Conservation (phyloP, 23 red algal species). For the Porphyridium purpureum region DNA sequence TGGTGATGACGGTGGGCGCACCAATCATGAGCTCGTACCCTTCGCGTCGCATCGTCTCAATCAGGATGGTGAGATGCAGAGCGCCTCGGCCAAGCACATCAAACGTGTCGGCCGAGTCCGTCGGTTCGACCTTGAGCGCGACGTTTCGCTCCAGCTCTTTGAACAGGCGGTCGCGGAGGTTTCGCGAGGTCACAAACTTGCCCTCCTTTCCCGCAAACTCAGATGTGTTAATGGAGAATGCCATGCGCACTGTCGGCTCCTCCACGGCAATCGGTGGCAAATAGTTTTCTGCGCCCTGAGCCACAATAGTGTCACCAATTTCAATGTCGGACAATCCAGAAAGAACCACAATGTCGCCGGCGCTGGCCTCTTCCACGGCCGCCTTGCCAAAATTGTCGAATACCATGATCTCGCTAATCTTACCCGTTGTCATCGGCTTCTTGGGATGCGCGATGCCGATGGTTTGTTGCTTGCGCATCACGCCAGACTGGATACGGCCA, state of each 20-base stretch:
- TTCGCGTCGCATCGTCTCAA: conserved; percentile 87
- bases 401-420: conserved; percentile 55
- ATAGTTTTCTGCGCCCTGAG: conserved; percentile 9
- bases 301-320: conserved; percentile 72
- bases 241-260: conserved; percentile 85
- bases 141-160: conserved; percentile 77
- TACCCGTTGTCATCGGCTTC: conserved; percentile 12
- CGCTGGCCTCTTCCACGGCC: conserved; percentile 35
- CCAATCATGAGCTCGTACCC: conserved; percentile 84
- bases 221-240: conserved; percentile 73
- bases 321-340: conserved; percentile 48
- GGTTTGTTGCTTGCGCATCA: conserved; percentile 6
- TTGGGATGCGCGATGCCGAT: conserved; percentile 19
- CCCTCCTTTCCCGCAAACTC: conserved; percentile 86
- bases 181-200: conserved; percentile 69
- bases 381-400: conserved; percentile 73
- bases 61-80: conserved; percentile 75
- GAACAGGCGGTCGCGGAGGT: conserved; percentile 62
- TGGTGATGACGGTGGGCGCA: conserved; percentile 68
- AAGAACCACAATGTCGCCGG: conserved; percentile 77
- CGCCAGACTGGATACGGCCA: conserved; percentile 56
- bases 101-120: conserved; percentile 42
- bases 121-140: conserved; percentile 32
- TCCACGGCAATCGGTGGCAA: conserved; percentile 65
- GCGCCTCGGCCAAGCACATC: conserved; percentile 61